Percentiles rank a stretch among this genome's conserved stretches.
These are phyloP conservation scores for Tolypocladium pustulatum DNA, from an alignment of 2,329 filamentous ascomycete species.

Conservation along the genomic window DNA sequence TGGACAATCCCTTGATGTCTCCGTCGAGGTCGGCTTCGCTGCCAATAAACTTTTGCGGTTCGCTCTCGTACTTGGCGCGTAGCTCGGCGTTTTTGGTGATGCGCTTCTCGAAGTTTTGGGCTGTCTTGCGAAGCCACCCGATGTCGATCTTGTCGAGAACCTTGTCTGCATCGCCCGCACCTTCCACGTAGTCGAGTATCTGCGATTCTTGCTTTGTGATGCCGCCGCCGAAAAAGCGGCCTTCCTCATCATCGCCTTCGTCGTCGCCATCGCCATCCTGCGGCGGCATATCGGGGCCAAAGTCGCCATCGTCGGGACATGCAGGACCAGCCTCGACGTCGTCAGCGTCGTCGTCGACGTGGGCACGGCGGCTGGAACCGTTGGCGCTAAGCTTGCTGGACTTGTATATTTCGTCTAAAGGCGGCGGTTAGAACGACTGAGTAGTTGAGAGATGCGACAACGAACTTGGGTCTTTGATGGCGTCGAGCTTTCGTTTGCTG, in stretches of 20 bases:
- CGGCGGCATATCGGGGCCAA: slow-evolving; percentile 34
- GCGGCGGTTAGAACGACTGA: neutral
- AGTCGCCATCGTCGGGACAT: slow-evolving; percentile 41
- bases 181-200: slow-evolving; percentile 80
- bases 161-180: slow-evolving; percentile 21
- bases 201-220: slow-evolving; percentile 71
- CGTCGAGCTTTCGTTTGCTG: slow-evolving; percentile 55
- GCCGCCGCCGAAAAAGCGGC: slow-evolving; percentile 90
- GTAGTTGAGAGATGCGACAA: slow-evolving; percentile 3
- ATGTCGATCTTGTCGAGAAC: slow-evolving; percentile 67
- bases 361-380: slow-evolving; percentile 32
- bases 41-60: slow-evolving; percentile 74
- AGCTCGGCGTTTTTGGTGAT: slow-evolving; percentile 87
- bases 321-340: slow-evolving; percentile 39
- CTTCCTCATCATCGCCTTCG: slow-evolving; percentile 70
- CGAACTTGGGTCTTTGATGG: slow-evolving; percentile 52
- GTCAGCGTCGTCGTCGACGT: slow-evolving; percentile 31
- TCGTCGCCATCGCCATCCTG: slow-evolving; percentile 33
- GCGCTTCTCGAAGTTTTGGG: slow-evolving; percentile 77
- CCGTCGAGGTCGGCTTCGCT: slow-evolving; percentile 83
- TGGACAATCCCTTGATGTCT: slow-evolving; percentile 76
- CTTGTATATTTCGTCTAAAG: slow-evolving; percentile 52
- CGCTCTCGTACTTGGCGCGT: slow-evolving; percentile 70
- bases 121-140: slow-evolving; percentile 72
- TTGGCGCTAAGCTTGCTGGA: slow-evolving; percentile 41